phyloP scores from a whole-genome alignment of 73 alveolate genomes.

The Paramecium bursaria region DNA sequence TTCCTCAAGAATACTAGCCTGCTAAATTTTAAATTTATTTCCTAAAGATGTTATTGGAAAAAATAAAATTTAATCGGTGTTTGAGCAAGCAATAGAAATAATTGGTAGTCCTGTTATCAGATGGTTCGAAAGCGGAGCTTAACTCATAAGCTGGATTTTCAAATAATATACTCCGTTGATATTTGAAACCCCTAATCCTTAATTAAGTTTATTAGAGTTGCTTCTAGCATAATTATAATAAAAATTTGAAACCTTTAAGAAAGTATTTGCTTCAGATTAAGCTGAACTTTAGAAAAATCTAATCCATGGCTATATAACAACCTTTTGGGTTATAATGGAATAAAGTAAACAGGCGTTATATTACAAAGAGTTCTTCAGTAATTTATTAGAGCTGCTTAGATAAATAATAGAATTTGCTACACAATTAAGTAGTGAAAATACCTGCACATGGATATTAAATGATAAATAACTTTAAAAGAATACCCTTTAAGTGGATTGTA shows the following conservation, averaged over 20 bases:
- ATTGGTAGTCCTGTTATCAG: slow-evolving; percentile 50
- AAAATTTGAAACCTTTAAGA: slow-evolving; percentile 11
- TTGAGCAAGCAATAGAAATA: not conserved
- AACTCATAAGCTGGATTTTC: not conserved
- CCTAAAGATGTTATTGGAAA: slow-evolving; percentile 10
- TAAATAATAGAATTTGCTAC: slow-evolving; percentile 64
- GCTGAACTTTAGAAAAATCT: slow-evolving; percentile 14
- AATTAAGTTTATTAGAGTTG: not conserved
- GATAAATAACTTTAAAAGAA: slow-evolving; percentile 13
- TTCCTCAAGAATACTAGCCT: slow-evolving; percentile 47
- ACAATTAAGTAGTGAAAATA: slow-evolving; percentile 59
- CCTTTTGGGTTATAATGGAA: slow-evolving; percentile 49
- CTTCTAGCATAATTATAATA: not conserved
- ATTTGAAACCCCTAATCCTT: not conserved
- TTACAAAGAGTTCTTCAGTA: not conserved
- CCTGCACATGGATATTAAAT: slow-evolving; percentile 64
- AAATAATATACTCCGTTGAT: not conserved
- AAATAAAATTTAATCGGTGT: not conserved
- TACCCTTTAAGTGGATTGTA: slow-evolving; percentile 60
- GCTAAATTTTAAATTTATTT: slow-evolving; percentile 1
- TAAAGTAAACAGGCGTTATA: slow-evolving; percentile 1
- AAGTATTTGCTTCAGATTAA: slow-evolving; percentile 34
- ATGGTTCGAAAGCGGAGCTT: slow-evolving; percentile 35
- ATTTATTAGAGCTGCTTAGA: slow-evolving; percentile 32
- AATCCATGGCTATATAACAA: slow-evolving; percentile 59